Evolutionary conservation across 2,329 filamentous ascomycete species (phyloP).

Genomic region (Epichloe gansuensis): DNA sequence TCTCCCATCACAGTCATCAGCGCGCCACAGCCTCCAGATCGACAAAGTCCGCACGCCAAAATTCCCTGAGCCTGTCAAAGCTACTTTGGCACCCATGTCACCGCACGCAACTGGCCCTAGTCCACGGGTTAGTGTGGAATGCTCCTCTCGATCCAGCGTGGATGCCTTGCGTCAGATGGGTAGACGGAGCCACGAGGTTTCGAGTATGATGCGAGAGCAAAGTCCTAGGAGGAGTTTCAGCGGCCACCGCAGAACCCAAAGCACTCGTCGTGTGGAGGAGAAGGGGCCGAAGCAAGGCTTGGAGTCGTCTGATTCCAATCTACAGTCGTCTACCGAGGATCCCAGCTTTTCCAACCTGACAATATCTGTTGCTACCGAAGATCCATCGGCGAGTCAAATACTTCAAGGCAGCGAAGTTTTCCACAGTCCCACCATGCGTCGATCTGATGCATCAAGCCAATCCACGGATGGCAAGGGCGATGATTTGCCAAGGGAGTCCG

Average conservation of each 20-base stretch:
- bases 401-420: slow-evolving; percentile 81
- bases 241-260: slow-evolving; percentile 39
- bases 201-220: slow-evolving; percentile 28
- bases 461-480: slow-evolving; percentile 11
- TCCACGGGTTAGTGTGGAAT: slow-evolving; percentile 43
- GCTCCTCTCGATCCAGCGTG: slow-evolving; percentile 35
- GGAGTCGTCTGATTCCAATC: slow-evolving; percentile 62
- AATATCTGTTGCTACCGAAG: slow-evolving; percentile 55
- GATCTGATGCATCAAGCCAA: slow-evolving; percentile 30
- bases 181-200: slow-evolving; percentile 41
- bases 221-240: slow-evolving; percentile 52
- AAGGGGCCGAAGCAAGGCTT: slow-evolving; percentile 35
- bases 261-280: slow-evolving; percentile 35
- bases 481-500: slow-evolving; percentile 6
- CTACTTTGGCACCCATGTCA: slow-evolving; percentile 45
- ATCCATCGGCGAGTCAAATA: slow-evolving; percentile 85
- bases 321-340: slow-evolving; percentile 59
- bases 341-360: slow-evolving; percentile 60
- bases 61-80: slow-evolving; percentile 46
- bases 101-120: slow-evolving; percentile 33
- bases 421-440: slow-evolving; percentile 58
- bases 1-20: slow-evolving; percentile 9
- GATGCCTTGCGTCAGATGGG: slow-evolving; percentile 37
- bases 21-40: slow-evolving; percentile 11
- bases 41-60: slow-evolving; percentile 26